Conservation (phyloP, 2,329 filamentous ascomycete species). For the Sordariomycetes sp. region DNA sequence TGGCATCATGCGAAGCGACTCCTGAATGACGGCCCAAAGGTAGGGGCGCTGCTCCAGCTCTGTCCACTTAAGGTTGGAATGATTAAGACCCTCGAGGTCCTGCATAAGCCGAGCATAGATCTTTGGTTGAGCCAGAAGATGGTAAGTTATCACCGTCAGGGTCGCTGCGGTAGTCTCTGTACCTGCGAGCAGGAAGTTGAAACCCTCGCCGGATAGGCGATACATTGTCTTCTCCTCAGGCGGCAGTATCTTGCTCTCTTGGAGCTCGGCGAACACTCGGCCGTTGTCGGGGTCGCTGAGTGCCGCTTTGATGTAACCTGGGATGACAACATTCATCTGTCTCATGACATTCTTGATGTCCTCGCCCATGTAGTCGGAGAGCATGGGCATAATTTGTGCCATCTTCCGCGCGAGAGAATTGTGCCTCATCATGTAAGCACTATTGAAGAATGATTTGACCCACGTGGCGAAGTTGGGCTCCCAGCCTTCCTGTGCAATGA, state of each 20-base stretch:
- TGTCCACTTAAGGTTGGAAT: slow-evolving; percentile 11
- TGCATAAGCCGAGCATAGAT: slow-evolving; percentile 11
- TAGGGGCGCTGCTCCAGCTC: slow-evolving; percentile 18
- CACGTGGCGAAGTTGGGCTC: slow-evolving; percentile 25
- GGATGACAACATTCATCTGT: slow-evolving; percentile 15
- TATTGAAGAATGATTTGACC: slow-evolving; percentile 20
- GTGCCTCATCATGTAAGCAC: slow-evolving; percentile 22
- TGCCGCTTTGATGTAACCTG: slow-evolving; percentile 11
- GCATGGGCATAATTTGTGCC: slow-evolving; percentile 12
- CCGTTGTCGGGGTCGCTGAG: slow-evolving; percentile 12
- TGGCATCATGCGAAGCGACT: slow-evolving; percentile 18
- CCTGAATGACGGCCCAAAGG: slow-evolving; percentile 17
- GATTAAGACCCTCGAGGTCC: slow-evolving; percentile 9
- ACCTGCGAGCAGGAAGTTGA: slow-evolving; percentile 24
- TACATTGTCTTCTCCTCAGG: slow-evolving; percentile 22
- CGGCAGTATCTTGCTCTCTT: slow-evolving; percentile 12
- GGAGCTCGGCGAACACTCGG: slow-evolving; percentile 16
- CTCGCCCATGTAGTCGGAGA: slow-evolving; percentile 13
- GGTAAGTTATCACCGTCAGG: slow-evolving; percentile 14
- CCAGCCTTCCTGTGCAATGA: slow-evolving; percentile 18
- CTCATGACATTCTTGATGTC: slow-evolving; percentile 14
- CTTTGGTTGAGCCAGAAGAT: slow-evolving; percentile 12
- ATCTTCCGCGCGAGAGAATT: slow-evolving; percentile 16
- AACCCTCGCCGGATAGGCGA: slow-evolving; percentile 26
- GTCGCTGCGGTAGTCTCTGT: slow-evolving; percentile 22